Evolutionary conservation across 2,329 filamentous ascomycete species (phyloP).

Genomic region (Curvularia spicifera): DNA sequence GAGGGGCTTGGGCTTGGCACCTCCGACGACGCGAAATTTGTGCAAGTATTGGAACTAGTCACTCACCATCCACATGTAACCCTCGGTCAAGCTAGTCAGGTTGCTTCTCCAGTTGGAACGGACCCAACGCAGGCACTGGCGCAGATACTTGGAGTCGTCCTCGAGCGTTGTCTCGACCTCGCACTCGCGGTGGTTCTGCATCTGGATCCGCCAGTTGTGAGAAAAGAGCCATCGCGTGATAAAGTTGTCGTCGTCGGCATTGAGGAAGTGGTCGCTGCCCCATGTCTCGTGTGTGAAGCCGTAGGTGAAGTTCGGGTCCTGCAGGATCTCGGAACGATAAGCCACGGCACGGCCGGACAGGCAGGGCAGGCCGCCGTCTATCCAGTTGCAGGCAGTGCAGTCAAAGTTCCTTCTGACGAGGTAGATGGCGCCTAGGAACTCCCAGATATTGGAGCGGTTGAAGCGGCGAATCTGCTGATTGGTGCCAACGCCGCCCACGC

Average conservation of each 20-base stretch:
- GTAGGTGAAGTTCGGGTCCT: conserved; percentile 82
- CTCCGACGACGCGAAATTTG: conserved; percentile 30
- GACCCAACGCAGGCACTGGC: conserved; percentile 93
- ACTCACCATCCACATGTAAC: conserved; percentile 84
- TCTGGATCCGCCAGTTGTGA: conserved; percentile 90
- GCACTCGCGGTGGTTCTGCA: conserved; percentile 91
- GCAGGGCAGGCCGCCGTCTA: conserved; percentile 95
- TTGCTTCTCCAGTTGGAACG: conserved; percentile 98
- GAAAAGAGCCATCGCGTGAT: conserved; percentile 95
- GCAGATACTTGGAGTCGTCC: conserved; percentile 85
- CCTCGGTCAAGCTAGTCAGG: conserved; percentile 84
- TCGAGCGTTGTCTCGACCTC: conserved; percentile 88
- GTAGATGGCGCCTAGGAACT: conserved; percentile 90
- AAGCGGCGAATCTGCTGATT: conserved; percentile 84
- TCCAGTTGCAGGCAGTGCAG: conserved; percentile 91
- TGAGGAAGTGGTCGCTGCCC: conserved; percentile 76
- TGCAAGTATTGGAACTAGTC: conserved; percentile 30
- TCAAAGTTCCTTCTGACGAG: conserved; percentile 95
- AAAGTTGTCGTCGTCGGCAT: conserved; percentile 98
- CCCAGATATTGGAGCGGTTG: conserved; percentile 71
- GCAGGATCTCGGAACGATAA: conserved; percentile 86
- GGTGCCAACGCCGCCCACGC: conserved; percentile 88
- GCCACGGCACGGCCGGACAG: conserved; percentile 94
- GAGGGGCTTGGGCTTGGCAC: conserved; percentile 43
- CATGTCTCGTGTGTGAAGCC: conserved; percentile 88